These are phyloP conservation scores for Trypanosoma conorhini DNA, from an alignment of 208 protist genomes.

Conservation along the genomic window DNA sequence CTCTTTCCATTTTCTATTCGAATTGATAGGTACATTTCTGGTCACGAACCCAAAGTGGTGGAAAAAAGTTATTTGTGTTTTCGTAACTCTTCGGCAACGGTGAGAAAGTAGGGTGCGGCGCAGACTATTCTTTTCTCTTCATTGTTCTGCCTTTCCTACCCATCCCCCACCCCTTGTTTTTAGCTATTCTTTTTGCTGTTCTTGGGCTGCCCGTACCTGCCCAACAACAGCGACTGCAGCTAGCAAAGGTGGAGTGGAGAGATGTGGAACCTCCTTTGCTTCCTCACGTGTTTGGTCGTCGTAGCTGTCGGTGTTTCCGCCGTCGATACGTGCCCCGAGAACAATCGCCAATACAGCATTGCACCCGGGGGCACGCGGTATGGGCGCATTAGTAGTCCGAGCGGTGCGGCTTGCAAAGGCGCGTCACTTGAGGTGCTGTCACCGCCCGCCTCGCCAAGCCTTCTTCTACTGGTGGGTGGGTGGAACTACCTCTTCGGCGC, in stretches of 20 bases:
- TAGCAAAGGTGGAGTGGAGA: not conserved
- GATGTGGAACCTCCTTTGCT: not conserved
- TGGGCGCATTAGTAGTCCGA: constrained; percentile 6
- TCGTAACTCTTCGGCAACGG: too few species aligned
- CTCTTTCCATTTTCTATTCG: too few species aligned
- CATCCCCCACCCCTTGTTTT: not conserved
- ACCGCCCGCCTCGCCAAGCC: constrained; percentile 21
- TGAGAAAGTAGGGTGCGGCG: too few species aligned
- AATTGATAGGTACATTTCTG: too few species aligned
- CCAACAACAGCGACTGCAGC: not conserved
- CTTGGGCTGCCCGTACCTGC: constrained; percentile 12
- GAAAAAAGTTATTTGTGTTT: too few species aligned
- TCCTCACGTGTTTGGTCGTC: constrained; percentile 5
- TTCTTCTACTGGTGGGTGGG: constrained; percentile 29
- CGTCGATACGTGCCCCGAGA: constrained; percentile 15
- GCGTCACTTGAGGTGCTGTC: constrained; percentile 14
- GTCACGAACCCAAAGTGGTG: too few species aligned
- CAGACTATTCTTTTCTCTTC: not conserved
- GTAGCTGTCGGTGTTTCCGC: not conserved
- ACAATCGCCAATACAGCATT: constrained; percentile 10
- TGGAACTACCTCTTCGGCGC: constrained; percentile 47
- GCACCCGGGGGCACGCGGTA: constrained; percentile 9
- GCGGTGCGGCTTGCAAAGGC: not conserved
- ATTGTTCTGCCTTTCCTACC: not conserved
- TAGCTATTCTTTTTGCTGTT: not conserved